Conservation (phyloP, 1,284 basidiomycete species). For the Irpex lacteus region DNA sequence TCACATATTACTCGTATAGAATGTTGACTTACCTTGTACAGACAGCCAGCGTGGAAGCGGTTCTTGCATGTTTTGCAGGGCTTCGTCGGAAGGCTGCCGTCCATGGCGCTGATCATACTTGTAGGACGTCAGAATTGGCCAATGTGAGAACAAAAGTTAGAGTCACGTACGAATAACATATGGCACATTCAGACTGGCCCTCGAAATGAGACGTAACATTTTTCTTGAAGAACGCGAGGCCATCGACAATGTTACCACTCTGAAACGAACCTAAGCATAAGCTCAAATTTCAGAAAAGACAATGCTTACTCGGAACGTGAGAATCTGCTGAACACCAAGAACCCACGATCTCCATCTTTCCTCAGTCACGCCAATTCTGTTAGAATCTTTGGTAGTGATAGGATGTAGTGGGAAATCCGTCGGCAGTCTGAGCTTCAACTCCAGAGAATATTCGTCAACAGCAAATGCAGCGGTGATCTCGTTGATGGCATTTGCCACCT, state of each 20-base stretch:
- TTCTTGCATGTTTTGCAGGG: conserved; percentile 96
- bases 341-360: conserved; percentile 94
- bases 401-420: conserved; percentile 88
- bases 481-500: conserved; percentile 65
- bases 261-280: conserved; percentile 28
- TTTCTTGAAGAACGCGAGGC: conserved; percentile 91
- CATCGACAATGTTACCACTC: conserved; percentile 93
- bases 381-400: conserved; percentile 80
- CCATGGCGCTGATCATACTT: conserved; percentile 92
- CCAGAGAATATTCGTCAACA: conserved; percentile 94
- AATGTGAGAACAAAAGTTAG: neutral
- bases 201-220: conserved; percentile 92
- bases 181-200: conserved; percentile 91
- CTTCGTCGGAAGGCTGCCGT: conserved; percentile 87
- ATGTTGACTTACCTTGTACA: conserved; percentile 70
- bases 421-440: conserved; percentile 87
- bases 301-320: conserved; percentile 77
- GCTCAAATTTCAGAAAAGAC: neutral
- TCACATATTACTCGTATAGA: neutral
- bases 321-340: conserved; percentile 88
- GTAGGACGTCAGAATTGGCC: neutral
- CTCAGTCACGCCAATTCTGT: conserved; percentile 84
- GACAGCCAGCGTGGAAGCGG: conserved; percentile 89
- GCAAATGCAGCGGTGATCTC: conserved; percentile 82
- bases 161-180: conserved; percentile 84